Evolutionary conservation across 495 filamentous ascomycete genomes (phyloP), one percentile per base, ranked within the genome.

Genomic region (Hypoxylon fragiforme): DNA sequence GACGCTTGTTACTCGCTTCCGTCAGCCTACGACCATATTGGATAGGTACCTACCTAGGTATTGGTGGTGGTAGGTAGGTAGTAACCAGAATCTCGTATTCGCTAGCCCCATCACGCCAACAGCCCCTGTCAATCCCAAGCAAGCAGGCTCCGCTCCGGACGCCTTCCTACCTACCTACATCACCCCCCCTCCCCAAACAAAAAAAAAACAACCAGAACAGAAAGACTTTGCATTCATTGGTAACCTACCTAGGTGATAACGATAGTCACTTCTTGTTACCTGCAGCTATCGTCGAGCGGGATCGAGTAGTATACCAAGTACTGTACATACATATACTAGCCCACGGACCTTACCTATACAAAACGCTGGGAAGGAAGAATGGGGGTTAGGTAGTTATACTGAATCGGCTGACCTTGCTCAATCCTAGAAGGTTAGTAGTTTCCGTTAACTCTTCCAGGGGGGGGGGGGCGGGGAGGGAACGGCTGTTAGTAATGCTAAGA

Each of bases 1-100:
- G 38, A 47, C 42, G 39, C 58, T 44, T 57, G 47, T 57, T 57
- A 46, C 53, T 37, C 15, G 53, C 37, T 28, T 26, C 51, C 59
- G 46, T 49, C 53, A 54, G 49, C 59, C 54, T 50, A 53, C 49
- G 49, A 54, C 53, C 53, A 62, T 62, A 48, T 53, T 54, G n/a
- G n/a, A n/a, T n/a, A n/a, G n/a, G n/a, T n/a, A n/a, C n/a, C n/a
- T n/a, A n/a, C n/a, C n/a, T n/a, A n/a, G n/a, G n/a, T n/a, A n/a
- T n/a, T n/a, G n/a, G n/a, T n/a, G n/a, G n/a, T n/a, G n/a, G n/a
- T n/a, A n/a, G n/a, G n/a, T n/a, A 52, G 57, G 57, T 58, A 48
- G 54, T 62, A 48, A 62, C 59, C 59, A 62, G 54, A 62, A 62
- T 62, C 59, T 62, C 59, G 59, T 62, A 62, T 62, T 62, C 59